phyloP scores from a whole-genome alignment of 176 grass and related monocot genomes.

The Calamus simplicifolius region DNA sequence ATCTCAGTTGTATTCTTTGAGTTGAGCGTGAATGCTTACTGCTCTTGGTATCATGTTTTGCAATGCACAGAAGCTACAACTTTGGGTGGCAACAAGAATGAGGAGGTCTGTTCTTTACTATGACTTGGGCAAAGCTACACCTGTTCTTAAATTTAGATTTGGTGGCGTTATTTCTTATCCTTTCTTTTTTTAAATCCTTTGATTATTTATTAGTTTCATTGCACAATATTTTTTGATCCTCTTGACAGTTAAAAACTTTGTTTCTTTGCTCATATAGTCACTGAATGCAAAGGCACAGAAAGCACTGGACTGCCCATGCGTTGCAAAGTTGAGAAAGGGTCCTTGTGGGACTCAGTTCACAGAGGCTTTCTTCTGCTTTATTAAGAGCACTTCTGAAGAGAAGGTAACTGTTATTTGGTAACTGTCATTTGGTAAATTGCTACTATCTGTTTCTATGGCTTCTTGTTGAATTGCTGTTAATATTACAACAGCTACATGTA shows the following conservation, averaged over 20 bases:
- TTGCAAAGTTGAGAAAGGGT: constrained; percentile 86
- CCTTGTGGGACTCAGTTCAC: constrained; percentile 74
- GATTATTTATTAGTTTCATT: not conserved
- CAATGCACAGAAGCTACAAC: constrained; percentile 64
- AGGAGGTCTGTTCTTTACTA: constrained; percentile 34
- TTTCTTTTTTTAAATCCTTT: constrained; percentile 9
- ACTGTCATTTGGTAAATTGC: too few relatives aligned
- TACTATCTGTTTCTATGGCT: too few relatives aligned
- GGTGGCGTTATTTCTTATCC: constrained; percentile 2
- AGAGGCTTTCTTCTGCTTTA: constrained; percentile 82
- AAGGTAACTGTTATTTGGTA: constrained; percentile 36
- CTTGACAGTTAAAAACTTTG: not conserved
- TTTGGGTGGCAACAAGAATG: constrained; percentile 33
- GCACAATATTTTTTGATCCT: too few relatives aligned
- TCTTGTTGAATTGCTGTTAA: too few relatives aligned
- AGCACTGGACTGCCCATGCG: constrained; percentile 82
- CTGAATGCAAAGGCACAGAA: constrained; percentile 72
- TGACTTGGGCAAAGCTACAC: not conserved
- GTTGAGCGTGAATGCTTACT: constrained; percentile 2
- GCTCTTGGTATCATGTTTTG: constrained; percentile 6
- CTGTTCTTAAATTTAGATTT: constrained; percentile 13
- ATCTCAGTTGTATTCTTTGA: not conserved
- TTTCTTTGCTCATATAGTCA: constrained; percentile 48
- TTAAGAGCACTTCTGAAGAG: constrained; percentile 73
- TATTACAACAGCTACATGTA: too few relatives aligned